Conservation (phyloP, 768 basidiomycete species). For the Rhodotorula toruloides region DNA sequence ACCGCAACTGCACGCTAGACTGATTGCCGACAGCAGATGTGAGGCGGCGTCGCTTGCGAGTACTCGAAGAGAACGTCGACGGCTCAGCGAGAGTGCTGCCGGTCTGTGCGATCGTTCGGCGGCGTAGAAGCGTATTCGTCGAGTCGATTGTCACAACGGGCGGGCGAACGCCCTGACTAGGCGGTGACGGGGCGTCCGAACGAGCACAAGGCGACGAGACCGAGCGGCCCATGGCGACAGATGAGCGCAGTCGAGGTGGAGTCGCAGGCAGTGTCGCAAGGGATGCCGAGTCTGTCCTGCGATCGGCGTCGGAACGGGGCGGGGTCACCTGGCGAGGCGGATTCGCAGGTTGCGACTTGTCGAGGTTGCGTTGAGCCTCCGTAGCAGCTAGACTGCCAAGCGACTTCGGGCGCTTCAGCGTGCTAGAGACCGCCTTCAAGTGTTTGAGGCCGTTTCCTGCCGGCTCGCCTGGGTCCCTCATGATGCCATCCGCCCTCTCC, state of each 20-base stretch:
- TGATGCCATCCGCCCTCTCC: slow-evolving; percentile 22
- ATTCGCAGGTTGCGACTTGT: no score
- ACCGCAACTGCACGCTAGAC: no score
- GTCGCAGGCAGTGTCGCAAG: not conserved
- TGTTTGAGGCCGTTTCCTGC: no score
- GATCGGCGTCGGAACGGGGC: not conserved
- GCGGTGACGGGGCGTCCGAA: not conserved
- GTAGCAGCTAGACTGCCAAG: no score
- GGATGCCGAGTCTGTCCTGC: not conserved
- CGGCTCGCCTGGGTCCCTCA: not conserved
- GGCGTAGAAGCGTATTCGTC: no score
- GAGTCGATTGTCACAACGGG: no score
- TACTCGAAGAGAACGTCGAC: no score
- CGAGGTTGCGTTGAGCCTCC: not conserved
- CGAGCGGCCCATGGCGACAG: not conserved
- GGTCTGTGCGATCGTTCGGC: no score
- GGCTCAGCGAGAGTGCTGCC: no score
- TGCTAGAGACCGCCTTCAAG: not conserved
- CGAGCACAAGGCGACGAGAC: not conserved
- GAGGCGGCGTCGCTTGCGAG: not conserved
- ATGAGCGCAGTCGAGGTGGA: not conserved
- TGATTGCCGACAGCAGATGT: no score
- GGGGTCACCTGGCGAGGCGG: no score
- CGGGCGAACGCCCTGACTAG: no score
- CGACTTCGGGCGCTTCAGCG: not conserved